These are phyloP conservation scores for Sicyos edulis DNA, from an alignment of 306 rosid species.

Conservation along the genomic window DNA sequence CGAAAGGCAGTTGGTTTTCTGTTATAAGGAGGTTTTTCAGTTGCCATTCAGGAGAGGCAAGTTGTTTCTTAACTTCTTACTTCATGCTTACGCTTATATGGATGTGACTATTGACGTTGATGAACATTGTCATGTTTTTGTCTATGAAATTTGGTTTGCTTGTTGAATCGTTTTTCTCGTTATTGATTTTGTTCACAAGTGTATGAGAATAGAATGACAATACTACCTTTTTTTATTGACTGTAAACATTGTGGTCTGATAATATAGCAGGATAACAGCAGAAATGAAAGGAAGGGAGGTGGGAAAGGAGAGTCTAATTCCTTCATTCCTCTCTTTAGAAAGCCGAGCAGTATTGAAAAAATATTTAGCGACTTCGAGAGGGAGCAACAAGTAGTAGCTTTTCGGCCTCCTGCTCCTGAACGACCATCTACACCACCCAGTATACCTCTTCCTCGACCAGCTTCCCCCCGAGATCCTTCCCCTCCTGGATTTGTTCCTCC, in stretches of 20 bases:
- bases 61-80: neutral
- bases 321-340: constrained; percentile 70
- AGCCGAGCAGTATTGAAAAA: constrained; percentile 92
- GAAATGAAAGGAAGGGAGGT: constrained; percentile 68
- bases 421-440: constrained; percentile 53
- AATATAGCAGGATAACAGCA: constrained; percentile 46
- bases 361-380: constrained; percentile 91
- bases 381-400: constrained; percentile 52
- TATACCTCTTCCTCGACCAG: constrained; percentile 43
- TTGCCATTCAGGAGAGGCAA: constrained; percentile 66
- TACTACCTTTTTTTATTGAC: neutral
- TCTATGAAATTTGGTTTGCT: neutral
- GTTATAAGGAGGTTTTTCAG: constrained; percentile 77
- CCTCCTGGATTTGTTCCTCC: constrained; percentile 5
- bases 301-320: constrained; percentile 76
- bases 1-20: constrained; percentile 88
- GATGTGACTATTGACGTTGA: neutral
- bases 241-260: neutral
- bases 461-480: constrained; percentile 26
- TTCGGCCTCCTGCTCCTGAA: constrained; percentile 67
- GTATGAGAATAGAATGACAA: neutral
- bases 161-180: neutral
- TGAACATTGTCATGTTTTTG: neutral
- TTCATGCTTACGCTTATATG: neutral
- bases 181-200: neutral